phyloP scores from a whole-genome alignment of 768 basidiomycete genomes.

The Basidioascus undulatus region DNA sequence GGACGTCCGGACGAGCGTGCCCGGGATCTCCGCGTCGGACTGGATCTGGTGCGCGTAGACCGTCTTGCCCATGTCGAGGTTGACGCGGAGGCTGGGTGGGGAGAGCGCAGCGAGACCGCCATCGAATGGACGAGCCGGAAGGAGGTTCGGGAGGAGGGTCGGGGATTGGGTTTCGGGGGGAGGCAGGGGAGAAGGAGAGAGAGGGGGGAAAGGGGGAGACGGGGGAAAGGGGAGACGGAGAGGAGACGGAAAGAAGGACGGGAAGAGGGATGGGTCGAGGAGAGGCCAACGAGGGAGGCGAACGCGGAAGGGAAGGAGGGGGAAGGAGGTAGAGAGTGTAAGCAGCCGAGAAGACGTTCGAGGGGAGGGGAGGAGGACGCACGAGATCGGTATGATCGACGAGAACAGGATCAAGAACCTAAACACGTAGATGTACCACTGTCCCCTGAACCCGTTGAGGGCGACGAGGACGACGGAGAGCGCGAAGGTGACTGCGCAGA shows the following conservation, averaged over 20 bases:
- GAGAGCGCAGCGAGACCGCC: neutral
- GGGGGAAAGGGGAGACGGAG: neutral
- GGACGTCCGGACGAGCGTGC: constrained; percentile 89
- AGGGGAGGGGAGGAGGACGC: constrained; percentile 12
- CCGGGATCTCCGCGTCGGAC: constrained; percentile 74
- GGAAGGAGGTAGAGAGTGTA: neutral
- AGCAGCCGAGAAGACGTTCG: neutral
- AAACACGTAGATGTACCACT: constrained; percentile 90
- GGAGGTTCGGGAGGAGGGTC: no score
- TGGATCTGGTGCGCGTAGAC: constrained; percentile 91
- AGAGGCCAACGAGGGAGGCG: neutral
- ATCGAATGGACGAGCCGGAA: no score
- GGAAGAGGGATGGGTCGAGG: no score
- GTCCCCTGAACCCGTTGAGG: constrained; percentile 80
- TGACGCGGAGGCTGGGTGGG: constrained; percentile 62
- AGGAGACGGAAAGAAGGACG: neutral
- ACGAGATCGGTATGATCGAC: constrained; percentile 98
- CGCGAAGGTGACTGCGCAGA: constrained; percentile 80
- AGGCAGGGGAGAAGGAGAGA: neutral
- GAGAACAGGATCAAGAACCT: constrained; percentile 94
- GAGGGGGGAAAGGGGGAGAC: neutral
- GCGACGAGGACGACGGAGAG: constrained; percentile 80
- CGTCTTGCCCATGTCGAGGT: constrained; percentile 98
- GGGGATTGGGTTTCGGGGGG: no score
- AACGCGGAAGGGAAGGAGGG: neutral